phyloP scores from a whole-genome alignment of 1,139 yeast species.

The Hansenula lynferdii region DNA sequence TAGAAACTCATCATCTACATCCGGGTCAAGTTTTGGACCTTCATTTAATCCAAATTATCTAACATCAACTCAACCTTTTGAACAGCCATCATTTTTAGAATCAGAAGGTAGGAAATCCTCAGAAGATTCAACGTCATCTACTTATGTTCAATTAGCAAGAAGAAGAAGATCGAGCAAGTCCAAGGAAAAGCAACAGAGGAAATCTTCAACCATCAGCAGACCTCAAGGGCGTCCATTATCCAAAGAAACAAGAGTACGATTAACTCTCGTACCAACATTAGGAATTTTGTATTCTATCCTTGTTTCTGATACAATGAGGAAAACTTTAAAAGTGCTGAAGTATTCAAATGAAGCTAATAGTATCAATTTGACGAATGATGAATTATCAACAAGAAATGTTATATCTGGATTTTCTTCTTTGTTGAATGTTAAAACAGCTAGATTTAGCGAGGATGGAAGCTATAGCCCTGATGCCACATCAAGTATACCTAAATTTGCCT shows the following conservation, averaged over 20 bases:
- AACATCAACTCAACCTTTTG: background rate
- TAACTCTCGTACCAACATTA: constrained; percentile 41
- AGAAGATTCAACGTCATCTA: background rate
- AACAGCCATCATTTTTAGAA: background rate
- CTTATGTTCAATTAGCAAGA: constrained; percentile 19
- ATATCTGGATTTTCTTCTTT: constrained; percentile 18
- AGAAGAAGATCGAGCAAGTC: constrained; percentile 13
- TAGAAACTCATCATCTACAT: background rate
- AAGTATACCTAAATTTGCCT: constrained; percentile 38
- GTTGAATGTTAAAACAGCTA: constrained; percentile 19
- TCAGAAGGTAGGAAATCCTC: background rate
- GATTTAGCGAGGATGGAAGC: constrained; percentile 14
- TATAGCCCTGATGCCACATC: constrained; percentile 22
- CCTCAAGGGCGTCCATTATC: constrained; percentile 49
- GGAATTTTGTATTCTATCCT: constrained; percentile 39
- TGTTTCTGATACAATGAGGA: constrained; percentile 32
- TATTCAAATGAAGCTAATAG: constrained; percentile 11
- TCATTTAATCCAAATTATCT: background rate
- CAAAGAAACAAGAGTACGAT: constrained; percentile 45
- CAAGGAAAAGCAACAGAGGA: constrained; percentile 12
- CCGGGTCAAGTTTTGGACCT: background rate
- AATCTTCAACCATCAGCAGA: constrained; percentile 21
- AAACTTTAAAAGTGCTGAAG: constrained; percentile 22
- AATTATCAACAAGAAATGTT: constrained; percentile 16
- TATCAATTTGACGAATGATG: constrained; percentile 14